These are phyloP conservation scores for Mycena belliarum DNA, from an alignment of 768 basidiomycete genomes.

Conservation along the genomic window DNA sequence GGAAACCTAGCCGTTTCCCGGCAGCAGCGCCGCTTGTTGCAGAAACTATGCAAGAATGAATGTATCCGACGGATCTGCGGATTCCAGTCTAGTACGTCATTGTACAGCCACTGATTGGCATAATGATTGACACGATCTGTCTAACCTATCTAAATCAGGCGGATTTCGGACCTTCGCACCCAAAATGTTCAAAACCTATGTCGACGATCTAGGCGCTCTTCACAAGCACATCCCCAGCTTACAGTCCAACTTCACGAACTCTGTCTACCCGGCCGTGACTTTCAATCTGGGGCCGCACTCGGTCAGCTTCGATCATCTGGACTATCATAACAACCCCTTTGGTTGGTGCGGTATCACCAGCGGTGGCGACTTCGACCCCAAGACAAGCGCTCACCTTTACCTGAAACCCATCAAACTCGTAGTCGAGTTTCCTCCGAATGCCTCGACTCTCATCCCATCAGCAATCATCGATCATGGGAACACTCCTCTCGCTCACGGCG, in stretches of 20 bases:
- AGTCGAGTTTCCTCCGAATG: constrained; percentile 26
- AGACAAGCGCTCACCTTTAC: constrained; percentile 29
- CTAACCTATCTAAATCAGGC: background rate
- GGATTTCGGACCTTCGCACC: constrained; percentile 25
- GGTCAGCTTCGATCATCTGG: constrained; percentile 21
- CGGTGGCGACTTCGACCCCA: constrained; percentile 25
- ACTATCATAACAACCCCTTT: constrained; percentile 26
- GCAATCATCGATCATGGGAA: constrained; percentile 26
- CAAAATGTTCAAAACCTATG: constrained; percentile 22
- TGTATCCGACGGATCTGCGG: background rate
- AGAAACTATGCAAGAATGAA: background rate
- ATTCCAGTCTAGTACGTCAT: constrained; percentile 21
- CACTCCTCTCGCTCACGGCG: constrained; percentile 15
- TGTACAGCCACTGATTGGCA: background rate
- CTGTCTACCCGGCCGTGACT: constrained; percentile 26
- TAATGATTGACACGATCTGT: too few relatives aligned
- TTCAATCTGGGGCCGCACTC: constrained; percentile 31
- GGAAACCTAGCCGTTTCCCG: background rate
- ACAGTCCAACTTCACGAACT: constrained; percentile 26
- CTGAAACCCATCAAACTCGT: constrained; percentile 26
- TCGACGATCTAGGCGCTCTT: constrained; percentile 7
- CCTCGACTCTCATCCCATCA: constrained; percentile 25
- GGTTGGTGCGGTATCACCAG: constrained; percentile 32
- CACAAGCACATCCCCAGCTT: constrained; percentile 12
- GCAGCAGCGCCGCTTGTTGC: background rate